These are phyloP conservation scores for Cercospora sojina DNA, from an alignment of 2,329 filamentous ascomycete genomes.

Conservation along the genomic window DNA sequence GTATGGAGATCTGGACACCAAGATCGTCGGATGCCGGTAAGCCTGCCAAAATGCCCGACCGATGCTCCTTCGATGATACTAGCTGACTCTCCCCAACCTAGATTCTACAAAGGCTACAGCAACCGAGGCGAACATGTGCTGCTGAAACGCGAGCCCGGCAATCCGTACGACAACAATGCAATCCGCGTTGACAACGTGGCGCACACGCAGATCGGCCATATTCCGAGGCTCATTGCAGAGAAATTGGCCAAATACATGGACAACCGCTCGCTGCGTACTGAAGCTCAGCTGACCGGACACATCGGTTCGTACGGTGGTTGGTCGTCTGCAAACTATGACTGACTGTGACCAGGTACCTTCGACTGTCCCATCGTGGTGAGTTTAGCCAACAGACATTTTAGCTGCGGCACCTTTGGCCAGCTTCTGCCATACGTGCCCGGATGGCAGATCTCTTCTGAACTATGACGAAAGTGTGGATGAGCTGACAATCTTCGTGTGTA, in stretches of 20 bases:
- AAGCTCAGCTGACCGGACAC: slow-evolving; percentile 66
- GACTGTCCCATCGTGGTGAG: slow-evolving; percentile 69
- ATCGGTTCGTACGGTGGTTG: slow-evolving; percentile 48
- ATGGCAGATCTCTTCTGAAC: neutral
- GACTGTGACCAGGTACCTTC: slow-evolving; percentile 41
- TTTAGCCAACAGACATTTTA: neutral
- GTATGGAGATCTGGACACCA: slow-evolving; percentile 48
- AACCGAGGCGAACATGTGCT: slow-evolving; percentile 63
- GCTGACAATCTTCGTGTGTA: neutral
- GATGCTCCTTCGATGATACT: slow-evolving; percentile 56
- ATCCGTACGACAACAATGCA: slow-evolving; percentile 67
- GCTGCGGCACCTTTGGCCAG: neutral
- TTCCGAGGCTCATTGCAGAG: slow-evolving; percentile 64
- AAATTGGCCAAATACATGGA: slow-evolving; percentile 74
- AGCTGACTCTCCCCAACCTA: neutral
- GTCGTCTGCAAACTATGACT: neutral
- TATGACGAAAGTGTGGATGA: neutral
- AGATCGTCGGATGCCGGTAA: slow-evolving; percentile 56
- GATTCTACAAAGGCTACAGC: slow-evolving; percentile 40
- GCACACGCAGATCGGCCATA: slow-evolving; percentile 72
- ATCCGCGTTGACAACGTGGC: slow-evolving; percentile 77
- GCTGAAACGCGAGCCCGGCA: slow-evolving; percentile 64
- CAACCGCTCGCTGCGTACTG: slow-evolving; percentile 58
- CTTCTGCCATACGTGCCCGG: neutral
- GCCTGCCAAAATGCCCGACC: slow-evolving; percentile 20